Evolutionary conservation across 2,329 filamentous ascomycete species (phyloP).

Genomic region (Aphanoascus verrucosus): DNA sequence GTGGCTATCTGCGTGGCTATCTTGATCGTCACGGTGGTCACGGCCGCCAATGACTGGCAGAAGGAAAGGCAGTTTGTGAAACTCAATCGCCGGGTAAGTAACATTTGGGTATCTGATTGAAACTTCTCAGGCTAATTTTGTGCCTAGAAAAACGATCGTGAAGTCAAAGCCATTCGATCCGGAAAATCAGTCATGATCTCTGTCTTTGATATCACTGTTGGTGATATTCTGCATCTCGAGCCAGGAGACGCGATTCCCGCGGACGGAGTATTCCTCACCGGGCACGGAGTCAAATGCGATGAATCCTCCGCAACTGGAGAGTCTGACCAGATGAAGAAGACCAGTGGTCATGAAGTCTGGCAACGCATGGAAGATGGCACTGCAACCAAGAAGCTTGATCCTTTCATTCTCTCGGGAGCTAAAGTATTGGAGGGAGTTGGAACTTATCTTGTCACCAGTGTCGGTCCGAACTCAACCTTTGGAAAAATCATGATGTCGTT

Average conservation of each 20-base stretch:
- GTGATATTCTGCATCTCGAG: constrained; percentile 58
- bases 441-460: constrained; percentile 62
- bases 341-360: constrained; percentile 49
- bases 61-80: constrained; percentile 56
- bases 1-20: constrained; percentile 57
- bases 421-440: constrained; percentile 69
- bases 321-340: constrained; percentile 62
- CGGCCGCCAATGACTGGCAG: constrained; percentile 56
- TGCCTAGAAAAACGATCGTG: constrained; percentile 51
- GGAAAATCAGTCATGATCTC: constrained; percentile 54
- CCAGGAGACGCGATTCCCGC: constrained; percentile 61
- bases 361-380: constrained; percentile 44
- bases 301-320: constrained; percentile 65
- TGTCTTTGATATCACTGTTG: constrained; percentile 56
- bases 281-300: constrained; percentile 58
- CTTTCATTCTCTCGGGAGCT: constrained; percentile 70
- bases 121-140: neutral
- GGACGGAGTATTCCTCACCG: constrained; percentile 58
- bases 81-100: constrained; percentile 43
- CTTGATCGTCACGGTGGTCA: constrained; percentile 52
- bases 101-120: neutral
- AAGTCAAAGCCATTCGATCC: constrained; percentile 56
- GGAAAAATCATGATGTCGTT: constrained; percentile 65
- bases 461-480: constrained; percentile 62
- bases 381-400: constrained; percentile 49